Percentiles rank a stretch among this genome's conserved stretches.
phyloP scores from a whole-genome alignment of 768 basidiomycete genomes.

The Lactifluus hygrophoroides region DNA sequence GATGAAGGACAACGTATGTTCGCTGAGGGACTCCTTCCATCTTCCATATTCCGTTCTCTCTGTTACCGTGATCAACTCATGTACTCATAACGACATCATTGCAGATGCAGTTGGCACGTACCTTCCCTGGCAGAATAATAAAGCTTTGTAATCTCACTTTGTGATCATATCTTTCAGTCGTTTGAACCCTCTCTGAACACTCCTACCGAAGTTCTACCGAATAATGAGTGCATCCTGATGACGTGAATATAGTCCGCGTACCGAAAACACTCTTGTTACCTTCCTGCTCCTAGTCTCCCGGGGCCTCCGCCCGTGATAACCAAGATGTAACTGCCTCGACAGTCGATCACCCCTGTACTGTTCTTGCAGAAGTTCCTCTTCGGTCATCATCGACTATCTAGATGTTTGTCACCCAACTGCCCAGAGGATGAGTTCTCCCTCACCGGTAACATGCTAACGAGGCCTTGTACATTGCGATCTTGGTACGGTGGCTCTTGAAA shows the following conservation, averaged over 20 bases:
- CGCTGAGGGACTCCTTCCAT: constrained; percentile 18
- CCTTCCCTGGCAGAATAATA: neutral
- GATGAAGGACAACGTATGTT: constrained; percentile 22
- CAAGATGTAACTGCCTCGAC: constrained; percentile 14
- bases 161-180: constrained; percentile 14
- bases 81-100: constrained; percentile 6
- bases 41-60: neutral
- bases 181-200: constrained; percentile 10
- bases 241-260: neutral
- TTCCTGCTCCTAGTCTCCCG: neutral
- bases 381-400: constrained; percentile 18
- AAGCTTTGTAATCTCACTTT: neutral
- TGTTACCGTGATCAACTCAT: neutral
- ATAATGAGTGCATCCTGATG: constrained; percentile 1
- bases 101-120: neutral
- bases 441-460: constrained; percentile 14
- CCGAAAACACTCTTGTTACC: constrained; percentile 1
- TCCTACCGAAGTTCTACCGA: constrained; percentile 11
- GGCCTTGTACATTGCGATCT: neutral
- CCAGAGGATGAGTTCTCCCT: neutral
- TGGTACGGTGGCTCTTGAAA: neutral
- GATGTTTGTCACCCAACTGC: constrained; percentile 1
- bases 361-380: constrained; percentile 20
- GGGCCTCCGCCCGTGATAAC: constrained; percentile 1
- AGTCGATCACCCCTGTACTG: constrained; percentile 15